A percentile compares a stretch with the other conserved stretches of the same genome.
Evolutionary conservation across 148 eudicot genomes (phyloP).

Genomic region (Camellia japonica): DNA sequence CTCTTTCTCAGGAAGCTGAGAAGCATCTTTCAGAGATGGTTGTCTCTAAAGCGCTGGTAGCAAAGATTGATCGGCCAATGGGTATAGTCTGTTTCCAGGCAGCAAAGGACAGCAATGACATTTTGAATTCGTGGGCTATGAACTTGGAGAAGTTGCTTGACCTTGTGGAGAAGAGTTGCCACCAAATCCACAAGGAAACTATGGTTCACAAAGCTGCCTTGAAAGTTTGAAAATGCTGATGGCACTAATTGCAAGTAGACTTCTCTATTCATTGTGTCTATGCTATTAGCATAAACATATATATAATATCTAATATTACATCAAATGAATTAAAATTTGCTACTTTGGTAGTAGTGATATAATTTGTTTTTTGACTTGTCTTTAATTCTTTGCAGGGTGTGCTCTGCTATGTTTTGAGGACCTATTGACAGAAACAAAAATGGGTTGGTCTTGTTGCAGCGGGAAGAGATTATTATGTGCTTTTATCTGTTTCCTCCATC

Average conservation of each 20-base stretch:
- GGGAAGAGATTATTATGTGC: too few relatives aligned
- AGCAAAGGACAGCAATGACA: conserved; percentile 78
- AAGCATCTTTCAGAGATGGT: conserved; percentile 91
- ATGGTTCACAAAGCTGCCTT: conserved; percentile 92
- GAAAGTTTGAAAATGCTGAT: conserved; percentile 40
- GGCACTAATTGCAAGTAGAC: conserved; percentile 1
- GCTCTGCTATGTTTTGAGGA: too few relatives aligned
- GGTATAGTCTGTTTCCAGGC: conserved; percentile 77
- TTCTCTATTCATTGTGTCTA: background rate
- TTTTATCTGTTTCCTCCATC: too few relatives aligned
- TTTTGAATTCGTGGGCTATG: conserved; percentile 80
- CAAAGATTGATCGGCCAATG: conserved; percentile 81
- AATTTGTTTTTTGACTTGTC: too few relatives aligned
- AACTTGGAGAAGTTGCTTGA: conserved; percentile 93
- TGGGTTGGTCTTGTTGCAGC: too few relatives aligned
- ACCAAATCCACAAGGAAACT: conserved; percentile 96
- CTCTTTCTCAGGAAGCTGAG: conserved; percentile 69
- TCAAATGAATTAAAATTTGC: too few relatives aligned
- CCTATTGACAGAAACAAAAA: too few relatives aligned
- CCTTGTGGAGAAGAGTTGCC: conserved; percentile 97
- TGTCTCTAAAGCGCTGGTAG: conserved; percentile 72
- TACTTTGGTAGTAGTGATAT: too few relatives aligned
- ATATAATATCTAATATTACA: too few relatives aligned
- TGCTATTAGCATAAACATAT: background rate
- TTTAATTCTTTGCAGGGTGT: too few relatives aligned